Conservation (phyloP, 139 green algal species). For the Diplosphaera chodatii region DNA sequence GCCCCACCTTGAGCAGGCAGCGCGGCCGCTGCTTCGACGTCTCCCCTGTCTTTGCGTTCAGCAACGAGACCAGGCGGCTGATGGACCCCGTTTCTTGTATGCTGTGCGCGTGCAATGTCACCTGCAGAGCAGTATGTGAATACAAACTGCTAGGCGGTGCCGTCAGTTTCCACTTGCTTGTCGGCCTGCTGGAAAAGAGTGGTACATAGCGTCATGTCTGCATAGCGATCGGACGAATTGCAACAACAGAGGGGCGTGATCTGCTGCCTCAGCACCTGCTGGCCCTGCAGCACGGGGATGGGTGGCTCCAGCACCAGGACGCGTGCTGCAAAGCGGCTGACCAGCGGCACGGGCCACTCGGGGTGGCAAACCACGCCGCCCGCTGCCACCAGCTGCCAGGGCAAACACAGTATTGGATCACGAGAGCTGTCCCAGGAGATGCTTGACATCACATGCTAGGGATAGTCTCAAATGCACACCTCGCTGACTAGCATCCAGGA, state of each 20-base stretch:
- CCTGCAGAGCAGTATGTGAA: slow-evolving; percentile 16
- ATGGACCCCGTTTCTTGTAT: slow-evolving; percentile 65
- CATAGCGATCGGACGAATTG: no score
- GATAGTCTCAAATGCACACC: no score
- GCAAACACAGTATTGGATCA: no score
- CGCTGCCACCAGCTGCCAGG: neutral
- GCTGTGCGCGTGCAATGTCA: slow-evolving; percentile 67
- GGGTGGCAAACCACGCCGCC: slow-evolving; percentile 55
- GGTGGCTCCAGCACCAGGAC: slow-evolving; percentile 75
- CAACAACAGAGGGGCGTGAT: no score
- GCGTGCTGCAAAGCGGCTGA: slow-evolving; percentile 47
- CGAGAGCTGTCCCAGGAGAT: neutral
- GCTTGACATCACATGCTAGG: neutral
- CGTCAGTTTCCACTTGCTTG: no score
- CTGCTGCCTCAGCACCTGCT: slow-evolving; percentile 22
- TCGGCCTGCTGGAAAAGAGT: no score
- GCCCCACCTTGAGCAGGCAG: slow-evolving; percentile 57
- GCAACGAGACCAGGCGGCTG: slow-evolving; percentile 48
- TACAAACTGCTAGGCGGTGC: no score
- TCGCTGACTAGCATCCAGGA: no score
- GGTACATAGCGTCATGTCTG: no score
- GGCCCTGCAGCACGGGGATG: slow-evolving; percentile 72
- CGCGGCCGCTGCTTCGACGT: slow-evolving; percentile 50
- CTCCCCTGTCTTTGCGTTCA: slow-evolving; percentile 71
- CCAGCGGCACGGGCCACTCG: slow-evolving; percentile 67